Conservation (phyloP, 1,284 basidiomycete genomes). For the Ceratobasidium sp. region DNA sequence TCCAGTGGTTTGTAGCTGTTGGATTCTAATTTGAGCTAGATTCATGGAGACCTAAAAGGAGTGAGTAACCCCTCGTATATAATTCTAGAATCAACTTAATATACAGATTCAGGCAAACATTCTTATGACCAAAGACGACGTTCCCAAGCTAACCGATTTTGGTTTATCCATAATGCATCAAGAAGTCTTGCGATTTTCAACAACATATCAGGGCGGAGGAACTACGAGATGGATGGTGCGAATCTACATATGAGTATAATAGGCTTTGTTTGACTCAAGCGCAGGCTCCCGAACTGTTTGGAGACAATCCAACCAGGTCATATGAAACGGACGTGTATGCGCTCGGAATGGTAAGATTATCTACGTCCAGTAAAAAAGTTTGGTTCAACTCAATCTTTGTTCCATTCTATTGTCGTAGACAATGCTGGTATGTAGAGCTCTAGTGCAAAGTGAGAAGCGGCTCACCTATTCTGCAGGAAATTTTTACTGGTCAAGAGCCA, state of each 20-base stretch:
- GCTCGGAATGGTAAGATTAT: slow-evolving; percentile 11
- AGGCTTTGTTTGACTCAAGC: not conserved
- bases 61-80: not conserved
- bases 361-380: not conserved
- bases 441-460: too few relatives aligned
- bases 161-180: not conserved
- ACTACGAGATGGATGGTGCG: slow-evolving; percentile 23
- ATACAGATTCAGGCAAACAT: not conserved
- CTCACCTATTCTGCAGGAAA: not conserved
- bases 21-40: not conserved
- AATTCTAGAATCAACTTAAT: not conserved
- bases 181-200: not conserved
- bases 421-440: not conserved
- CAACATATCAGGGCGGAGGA: slow-evolving; percentile 2
- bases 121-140: not conserved
- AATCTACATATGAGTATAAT: not conserved
- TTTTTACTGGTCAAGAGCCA: not conserved
- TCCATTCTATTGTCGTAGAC: not conserved
- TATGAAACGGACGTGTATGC: slow-evolving; percentile 23
- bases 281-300: not conserved
- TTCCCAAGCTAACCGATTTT: slow-evolving; percentile 28
- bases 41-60: slow-evolving; percentile 21
- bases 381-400: not conserved
- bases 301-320: not conserved
- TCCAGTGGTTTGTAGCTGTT: not conserved